Percentiles rank a stretch among this genome's conserved stretches.
phyloP scores from a whole-genome alignment of 257 asterid genomes.

The Striga asiatica region DNA sequence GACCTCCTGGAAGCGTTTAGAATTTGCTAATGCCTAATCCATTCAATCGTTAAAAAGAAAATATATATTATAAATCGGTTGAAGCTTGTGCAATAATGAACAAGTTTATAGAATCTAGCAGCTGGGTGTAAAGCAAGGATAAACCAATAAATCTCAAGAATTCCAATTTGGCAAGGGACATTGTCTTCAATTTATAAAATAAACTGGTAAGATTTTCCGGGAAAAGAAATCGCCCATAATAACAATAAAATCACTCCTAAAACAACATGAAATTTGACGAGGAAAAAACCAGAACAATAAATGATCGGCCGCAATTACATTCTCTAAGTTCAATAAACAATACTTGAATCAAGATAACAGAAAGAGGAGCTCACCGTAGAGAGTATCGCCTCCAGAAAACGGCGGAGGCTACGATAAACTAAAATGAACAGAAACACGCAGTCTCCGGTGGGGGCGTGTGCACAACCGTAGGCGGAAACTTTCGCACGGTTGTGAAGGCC shows the following conservation, averaged over 20 bases:
- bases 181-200: not conserved
- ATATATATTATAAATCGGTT: not conserved
- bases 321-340: not conserved
- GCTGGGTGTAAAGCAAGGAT: not conserved
- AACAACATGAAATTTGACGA: not conserved
- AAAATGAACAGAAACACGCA: not conserved
- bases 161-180: not conserved
- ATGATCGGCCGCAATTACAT: not conserved
- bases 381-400: not conserved
- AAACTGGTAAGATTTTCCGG: not conserved
- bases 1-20: not conserved
- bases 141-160: not conserved
- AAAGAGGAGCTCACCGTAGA: constrained; percentile 13
- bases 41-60: not conserved
- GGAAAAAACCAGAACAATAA: not conserved
- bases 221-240: not conserved
- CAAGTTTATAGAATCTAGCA: not conserved
- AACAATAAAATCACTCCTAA: no score
- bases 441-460: constrained; percentile 1
- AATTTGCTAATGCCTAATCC: constrained; percentile 5
- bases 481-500: not conserved
- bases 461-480: not conserved
- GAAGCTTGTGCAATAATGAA: not conserved
- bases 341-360: not conserved
- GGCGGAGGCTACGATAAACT: constrained; percentile 1